Conservation (phyloP, 2,329 filamentous ascomycete genomes). For the Immersiporthe knoxdaviesiana region DNA sequence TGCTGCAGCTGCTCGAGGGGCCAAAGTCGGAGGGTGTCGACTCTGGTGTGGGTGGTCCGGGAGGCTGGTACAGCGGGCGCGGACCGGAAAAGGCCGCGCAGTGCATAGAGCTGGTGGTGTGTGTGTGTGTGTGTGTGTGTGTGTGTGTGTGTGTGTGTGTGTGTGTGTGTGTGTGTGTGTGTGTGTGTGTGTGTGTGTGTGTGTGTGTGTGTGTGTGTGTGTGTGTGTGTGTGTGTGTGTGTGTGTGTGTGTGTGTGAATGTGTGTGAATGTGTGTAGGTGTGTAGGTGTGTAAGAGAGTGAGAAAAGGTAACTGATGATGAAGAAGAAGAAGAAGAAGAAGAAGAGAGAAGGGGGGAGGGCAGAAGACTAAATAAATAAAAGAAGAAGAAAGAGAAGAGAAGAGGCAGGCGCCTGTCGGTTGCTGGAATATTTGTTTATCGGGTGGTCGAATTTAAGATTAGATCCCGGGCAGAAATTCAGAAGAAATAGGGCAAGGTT, state of each 20-base stretch:
- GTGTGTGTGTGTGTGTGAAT: no score
- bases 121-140: no score
- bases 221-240: not conserved
- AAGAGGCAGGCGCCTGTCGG: not conserved
- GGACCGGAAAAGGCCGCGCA: conserved; percentile 16
- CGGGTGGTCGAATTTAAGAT: conserved; percentile 13
- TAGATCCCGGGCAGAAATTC: not conserved
- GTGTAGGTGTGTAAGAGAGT: not conserved
- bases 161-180: no score
- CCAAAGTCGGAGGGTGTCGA: conserved; percentile 25
- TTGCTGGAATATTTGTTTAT: conserved; percentile 2
- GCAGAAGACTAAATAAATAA: not conserved
- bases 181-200: no score
- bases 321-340: not conserved
- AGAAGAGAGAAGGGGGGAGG: no score
- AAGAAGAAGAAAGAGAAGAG: not conserved
- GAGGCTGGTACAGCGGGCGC: conserved; percentile 4
- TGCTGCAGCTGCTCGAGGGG: not conserved
- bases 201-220: no score
- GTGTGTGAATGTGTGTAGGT: no score
- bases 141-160: not conserved
- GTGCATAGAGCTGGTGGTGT: conserved; percentile 19
- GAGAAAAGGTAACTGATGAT: not conserved
- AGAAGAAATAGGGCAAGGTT: not conserved
- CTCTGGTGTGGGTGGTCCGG: conserved; percentile 14